Evolutionary conservation across 192 early-diverging fungal species (phyloP), one percentile per base, ranked within the genome.

Genomic region (Backusella parvicylindrica): DNA sequence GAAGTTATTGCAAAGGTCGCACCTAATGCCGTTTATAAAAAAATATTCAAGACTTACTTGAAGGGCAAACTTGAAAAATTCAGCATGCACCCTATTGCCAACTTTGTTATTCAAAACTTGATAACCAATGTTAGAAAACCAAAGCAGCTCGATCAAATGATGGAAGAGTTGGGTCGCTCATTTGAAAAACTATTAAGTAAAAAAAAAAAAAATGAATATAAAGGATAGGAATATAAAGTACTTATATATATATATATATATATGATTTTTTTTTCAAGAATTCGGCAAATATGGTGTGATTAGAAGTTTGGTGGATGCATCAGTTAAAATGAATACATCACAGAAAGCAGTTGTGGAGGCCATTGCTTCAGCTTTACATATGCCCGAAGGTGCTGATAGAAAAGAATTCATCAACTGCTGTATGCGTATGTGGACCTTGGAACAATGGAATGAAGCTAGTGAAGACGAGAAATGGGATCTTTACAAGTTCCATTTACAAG

Each of bases 71-170:
- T 95, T 18, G 79, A 84, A 50, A 84, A 89, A 63, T 86, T 94
- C 32, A 90, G 89, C 50, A 72, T 80, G 40, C 88, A 95, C 76
- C 91, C 89, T 32, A 84, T 89, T 21, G 86, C 92, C 76, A 96
- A 96, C 78, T 95, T 95, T 84, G 94, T 96, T 1, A 91, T 96
- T 15, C 95, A 96, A 80, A 84, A 88, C 35, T 79, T 95, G 75
- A 86, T 95, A 43, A 81, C 82, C 38, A 80, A 91, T 68, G 90
- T 84, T 40, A 84, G 88, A 69, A 91, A 83, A 33, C 79, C 78
- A 15, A 75, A 82, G 0, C 91, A 93, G 78, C 80, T 92, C 5
- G 84, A 86, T 43, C 77, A 88, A 53, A 86, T 96, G 77, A 77
- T 96, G 21, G 83, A 88, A 6, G 90, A 93, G 60, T 76, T 91